Conservation (phyloP, 306 rosid genomes). For the Fragaria iinumae region DNA sequence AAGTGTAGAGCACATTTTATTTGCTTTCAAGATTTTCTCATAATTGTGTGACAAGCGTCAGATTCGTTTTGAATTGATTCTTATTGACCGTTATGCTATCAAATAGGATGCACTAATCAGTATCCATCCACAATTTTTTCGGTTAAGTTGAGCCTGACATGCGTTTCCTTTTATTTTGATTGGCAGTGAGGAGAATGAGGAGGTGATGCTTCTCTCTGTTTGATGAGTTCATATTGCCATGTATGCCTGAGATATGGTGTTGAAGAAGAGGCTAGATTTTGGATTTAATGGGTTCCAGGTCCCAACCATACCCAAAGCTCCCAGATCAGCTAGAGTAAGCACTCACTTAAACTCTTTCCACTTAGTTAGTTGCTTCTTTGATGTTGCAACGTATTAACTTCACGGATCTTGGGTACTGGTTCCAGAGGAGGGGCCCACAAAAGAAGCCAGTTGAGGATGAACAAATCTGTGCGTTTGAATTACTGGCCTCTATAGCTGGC, state of each 20-base stretch:
- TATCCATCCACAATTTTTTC: background rate
- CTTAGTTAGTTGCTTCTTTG: background rate
- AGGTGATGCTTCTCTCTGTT: constrained; percentile 36
- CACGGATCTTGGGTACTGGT: constrained; percentile 34
- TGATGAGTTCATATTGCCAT: constrained; percentile 43
- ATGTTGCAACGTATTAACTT: constrained; percentile 25
- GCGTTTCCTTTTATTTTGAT: constrained; percentile 18
- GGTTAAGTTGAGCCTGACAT: constrained; percentile 8
- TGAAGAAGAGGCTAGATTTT: constrained; percentile 61
- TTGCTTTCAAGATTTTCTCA: constrained; percentile 11
- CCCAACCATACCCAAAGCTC: constrained; percentile 70
- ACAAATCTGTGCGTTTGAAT: constrained; percentile 67
- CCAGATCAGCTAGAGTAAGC: constrained; percentile 88
- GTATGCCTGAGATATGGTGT: constrained; percentile 75
- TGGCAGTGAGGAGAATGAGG: constrained; percentile 43
- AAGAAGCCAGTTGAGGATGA: constrained; percentile 51
- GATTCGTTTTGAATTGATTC: constrained; percentile 5
- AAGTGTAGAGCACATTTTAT: background rate
- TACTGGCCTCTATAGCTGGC: constrained; percentile 89
- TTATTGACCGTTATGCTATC: constrained; percentile 13
- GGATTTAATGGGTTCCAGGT: constrained; percentile 66
- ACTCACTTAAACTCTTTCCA: constrained; percentile 8
- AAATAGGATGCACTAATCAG: background rate
- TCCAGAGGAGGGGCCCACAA: constrained; percentile 59
- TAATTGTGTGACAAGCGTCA: constrained; percentile 9